Evolutionary conservation across 2,329 filamentous ascomycete genomes (phyloP).

Genomic region (Boeremia exigua): DNA sequence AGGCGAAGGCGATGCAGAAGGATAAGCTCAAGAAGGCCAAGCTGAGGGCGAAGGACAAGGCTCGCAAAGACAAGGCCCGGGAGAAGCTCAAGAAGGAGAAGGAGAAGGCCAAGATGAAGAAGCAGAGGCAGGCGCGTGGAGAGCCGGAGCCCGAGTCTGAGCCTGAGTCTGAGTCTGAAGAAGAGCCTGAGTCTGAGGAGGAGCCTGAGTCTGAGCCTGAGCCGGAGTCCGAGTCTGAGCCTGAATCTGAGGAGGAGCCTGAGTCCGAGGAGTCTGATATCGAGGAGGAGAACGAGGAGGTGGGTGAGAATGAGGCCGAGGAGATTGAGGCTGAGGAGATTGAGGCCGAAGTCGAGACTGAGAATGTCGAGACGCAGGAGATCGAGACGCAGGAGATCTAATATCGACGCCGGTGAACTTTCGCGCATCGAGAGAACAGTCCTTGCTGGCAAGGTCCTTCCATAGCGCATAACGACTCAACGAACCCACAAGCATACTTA

Average conservation of each 20-base stretch:
- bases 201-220: no score
- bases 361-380: not conserved
- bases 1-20: not conserved
- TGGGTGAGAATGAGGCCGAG: not conserved
- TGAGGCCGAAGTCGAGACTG: not conserved
- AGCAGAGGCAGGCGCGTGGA: not conserved
- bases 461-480: not conserved
- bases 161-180: not conserved
- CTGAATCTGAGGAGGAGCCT: no score
- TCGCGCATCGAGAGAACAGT: not conserved
- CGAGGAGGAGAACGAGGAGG: not conserved
- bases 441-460: conserved; percentile 8
- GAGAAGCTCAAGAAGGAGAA: not conserved
- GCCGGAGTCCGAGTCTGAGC: no score
- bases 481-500: conserved; percentile 20
- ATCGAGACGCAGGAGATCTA: no score
- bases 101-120: not conserved
- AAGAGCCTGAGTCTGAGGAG: not conserved
- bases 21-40: not conserved
- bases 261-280: no score
- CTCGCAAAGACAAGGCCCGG: not conserved
- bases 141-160: not conserved
- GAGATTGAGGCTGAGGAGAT: not conserved
- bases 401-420: no score
- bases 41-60: not conserved